These are phyloP conservation scores for Alternaria conjuncta DNA, from an alignment of 2,329 filamentous ascomycete genomes.

Conservation along the genomic window DNA sequence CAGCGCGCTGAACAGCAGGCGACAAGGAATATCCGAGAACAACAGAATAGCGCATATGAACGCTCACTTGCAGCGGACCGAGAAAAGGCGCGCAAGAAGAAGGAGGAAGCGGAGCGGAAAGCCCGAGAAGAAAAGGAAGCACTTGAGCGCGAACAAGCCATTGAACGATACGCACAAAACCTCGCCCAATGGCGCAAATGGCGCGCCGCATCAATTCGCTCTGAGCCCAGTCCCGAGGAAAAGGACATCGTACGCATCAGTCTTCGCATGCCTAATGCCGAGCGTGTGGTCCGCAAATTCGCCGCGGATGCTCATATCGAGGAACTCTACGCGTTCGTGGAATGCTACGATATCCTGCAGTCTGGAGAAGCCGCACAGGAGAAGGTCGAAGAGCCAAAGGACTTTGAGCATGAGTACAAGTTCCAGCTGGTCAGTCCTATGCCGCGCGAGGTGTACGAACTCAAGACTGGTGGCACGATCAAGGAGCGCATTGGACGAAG, in stretches of 20 bases:
- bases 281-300: slow-evolving; percentile 81
- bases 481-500: slow-evolving; percentile 78
- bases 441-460: slow-evolving; percentile 80
- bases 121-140: slow-evolving; percentile 70
- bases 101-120: slow-evolving; percentile 73
- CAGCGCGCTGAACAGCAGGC: slow-evolving; percentile 81
- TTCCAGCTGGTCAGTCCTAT: slow-evolving; percentile 87
- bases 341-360: slow-evolving; percentile 77
- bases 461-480: slow-evolving; percentile 70
- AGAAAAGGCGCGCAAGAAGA: slow-evolving; percentile 77
- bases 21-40: slow-evolving; percentile 77
- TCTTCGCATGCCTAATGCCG: slow-evolving; percentile 67
- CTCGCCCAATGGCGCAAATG: slow-evolving; percentile 78
- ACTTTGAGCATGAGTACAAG: slow-evolving; percentile 80
- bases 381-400: slow-evolving; percentile 61
- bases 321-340: slow-evolving; percentile 94
- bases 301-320: slow-evolving; percentile 73
- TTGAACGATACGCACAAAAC: slow-evolving; percentile 63
- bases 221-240: slow-evolving; percentile 70
- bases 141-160: slow-evolving; percentile 67
- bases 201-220: slow-evolving; percentile 70
- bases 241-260: slow-evolving; percentile 77
- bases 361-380: slow-evolving; percentile 46
- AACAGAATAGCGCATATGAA: slow-evolving; percentile 95
- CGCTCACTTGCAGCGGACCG: slow-evolving; percentile 86